Base-by-base conservation (phyloP, 2,329 filamentous ascomycete species). In the Sporothrix protearum region DNA sequence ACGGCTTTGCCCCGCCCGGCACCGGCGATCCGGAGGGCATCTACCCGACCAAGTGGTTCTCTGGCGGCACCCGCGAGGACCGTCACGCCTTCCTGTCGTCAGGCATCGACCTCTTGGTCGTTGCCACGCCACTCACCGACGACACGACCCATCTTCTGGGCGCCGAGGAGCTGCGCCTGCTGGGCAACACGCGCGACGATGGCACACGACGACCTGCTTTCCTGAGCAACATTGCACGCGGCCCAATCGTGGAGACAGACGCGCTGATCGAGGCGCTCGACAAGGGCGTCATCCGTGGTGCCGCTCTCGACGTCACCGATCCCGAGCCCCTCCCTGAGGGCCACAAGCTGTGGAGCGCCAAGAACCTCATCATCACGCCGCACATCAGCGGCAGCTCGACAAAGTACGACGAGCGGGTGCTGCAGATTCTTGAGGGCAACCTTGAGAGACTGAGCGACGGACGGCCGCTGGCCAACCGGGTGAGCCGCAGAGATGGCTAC, bases 271-370 rank as follows among this genome's bases (percentile, higher is more conserved):
- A 82, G 1, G 89, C 91, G 0, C 80, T 94, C 12, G 80, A 85
- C 51, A 74, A 74, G 2, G 82, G 78, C 5, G 64, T 77, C 19
- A 81, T 85, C 64, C 77, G 83, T 2, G 92, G 92, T 39, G 92
- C 92, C 0, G 91, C 91, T 1, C 80, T 95, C 53, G 92, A 94
- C 77, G 92, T 95, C 0, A 91, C 92, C 1, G 91, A 94, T 73
- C 92, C 92, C 0, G 92, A 95, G 79, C 92, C 92, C 0, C 78
- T 95, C 74, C 91, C 91, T 0, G 80, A 83, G 2, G 87, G 90
- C 4, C 88, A 92, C 77, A 85, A 87, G 74, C 80, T 95, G 68
- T 95, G 92, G 92, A 85, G 82, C 33, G 83, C 89, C 16, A 86
- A 87, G 73, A 93, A 94, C 78, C 83, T 91, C 19, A 85, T 91